Base-by-base conservation (phyloP, 148 eudicot genomes). In the Tetragonia tetragonoides region DNA sequence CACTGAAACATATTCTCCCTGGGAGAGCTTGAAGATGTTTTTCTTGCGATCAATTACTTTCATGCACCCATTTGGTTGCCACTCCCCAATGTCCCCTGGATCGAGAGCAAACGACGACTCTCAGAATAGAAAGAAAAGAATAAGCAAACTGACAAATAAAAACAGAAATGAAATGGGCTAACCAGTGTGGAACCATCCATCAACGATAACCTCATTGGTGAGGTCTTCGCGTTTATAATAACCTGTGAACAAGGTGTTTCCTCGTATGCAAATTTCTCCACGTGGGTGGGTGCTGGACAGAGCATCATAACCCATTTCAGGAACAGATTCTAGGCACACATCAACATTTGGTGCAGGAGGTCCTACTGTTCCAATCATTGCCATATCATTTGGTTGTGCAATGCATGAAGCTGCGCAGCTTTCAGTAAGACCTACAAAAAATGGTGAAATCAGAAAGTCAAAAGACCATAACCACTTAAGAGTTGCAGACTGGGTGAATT, bases 161-260 rank as follows among this genome's bases (percentile, higher is more conserved):
- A 23, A 18, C 41, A 51, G 68, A 14, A 23, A n/a, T n/a, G 63
- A 68, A 34, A 16, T 18, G 23, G 34, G 80, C 78, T 68, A 51
- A 94, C 98, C 98, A 73, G 98, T 94, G 83, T 94, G 98, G 79
- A 94, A 92, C 98, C 98, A 94, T 77, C 94, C 95, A 72, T 92
- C 87, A 77, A 83, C 67, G 80, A 90, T 79, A 68, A 85, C 95
- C 79, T 94, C 95, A 42, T 85, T 82, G 2, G 97, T 94, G 74
- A 94, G 97, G 77, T 94, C 98, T 70, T 89, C 92, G 0, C 94
- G 89, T 79, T 94, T 94, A 76, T 85, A 84, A 81, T 94, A 94
- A 44, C 98, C 97, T 0, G 93, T 84, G 82, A 94, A 94, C 76
- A 94, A 81, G 57, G 90, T 82, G 15, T 86, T 84, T 23, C 98